phyloP scores from a whole-genome alignment of 148 eudicot species.

The Heliamphora exappendiculata region DNA sequence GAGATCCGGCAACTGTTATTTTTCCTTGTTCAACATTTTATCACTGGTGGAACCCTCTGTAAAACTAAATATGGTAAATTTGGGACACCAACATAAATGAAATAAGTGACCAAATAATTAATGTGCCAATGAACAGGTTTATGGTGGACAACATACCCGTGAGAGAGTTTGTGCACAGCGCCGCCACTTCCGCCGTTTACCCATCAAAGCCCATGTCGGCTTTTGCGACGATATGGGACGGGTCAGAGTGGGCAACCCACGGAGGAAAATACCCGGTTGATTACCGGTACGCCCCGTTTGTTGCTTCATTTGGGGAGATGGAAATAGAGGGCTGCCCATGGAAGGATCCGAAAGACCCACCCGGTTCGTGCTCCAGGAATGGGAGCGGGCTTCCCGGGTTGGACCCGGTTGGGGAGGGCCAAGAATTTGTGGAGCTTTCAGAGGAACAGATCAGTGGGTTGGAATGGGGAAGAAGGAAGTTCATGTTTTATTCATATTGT shows the following conservation, averaged over 20 bases:
- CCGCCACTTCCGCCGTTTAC: constrained; percentile 43
- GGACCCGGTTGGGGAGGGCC: constrained; percentile 75
- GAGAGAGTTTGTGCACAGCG: constrained; percentile 55
- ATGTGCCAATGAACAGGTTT: constrained; percentile 72
- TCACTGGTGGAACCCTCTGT: too few relatives aligned
- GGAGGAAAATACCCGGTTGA: constrained; percentile 93
- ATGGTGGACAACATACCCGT: constrained; percentile 85
- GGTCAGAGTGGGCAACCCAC: constrained; percentile 87
- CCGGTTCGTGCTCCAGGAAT: not conserved
- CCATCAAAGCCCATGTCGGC: constrained; percentile 89
- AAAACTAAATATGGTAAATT: too few relatives aligned
- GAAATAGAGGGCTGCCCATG: constrained; percentile 64
- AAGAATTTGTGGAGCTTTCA: constrained; percentile 58
- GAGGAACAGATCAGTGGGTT: constrained; percentile 54
- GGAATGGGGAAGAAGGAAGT: constrained; percentile 64
- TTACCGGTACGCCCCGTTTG: constrained; percentile 82
- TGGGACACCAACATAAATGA: too few relatives aligned
- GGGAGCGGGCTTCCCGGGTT: constrained; percentile 43
- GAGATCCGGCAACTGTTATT: too few relatives aligned
- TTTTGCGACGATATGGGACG: constrained; percentile 89
- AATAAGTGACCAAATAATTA: too few relatives aligned
- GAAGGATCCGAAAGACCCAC: constrained; percentile 17
- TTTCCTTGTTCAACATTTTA: too few relatives aligned
- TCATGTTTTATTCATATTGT: constrained; percentile 83
- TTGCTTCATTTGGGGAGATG: constrained; percentile 43